These are phyloP conservation scores for Casuarina cunninghamiana DNA, from an alignment of 306 rosid species.

Conservation along the genomic window DNA sequence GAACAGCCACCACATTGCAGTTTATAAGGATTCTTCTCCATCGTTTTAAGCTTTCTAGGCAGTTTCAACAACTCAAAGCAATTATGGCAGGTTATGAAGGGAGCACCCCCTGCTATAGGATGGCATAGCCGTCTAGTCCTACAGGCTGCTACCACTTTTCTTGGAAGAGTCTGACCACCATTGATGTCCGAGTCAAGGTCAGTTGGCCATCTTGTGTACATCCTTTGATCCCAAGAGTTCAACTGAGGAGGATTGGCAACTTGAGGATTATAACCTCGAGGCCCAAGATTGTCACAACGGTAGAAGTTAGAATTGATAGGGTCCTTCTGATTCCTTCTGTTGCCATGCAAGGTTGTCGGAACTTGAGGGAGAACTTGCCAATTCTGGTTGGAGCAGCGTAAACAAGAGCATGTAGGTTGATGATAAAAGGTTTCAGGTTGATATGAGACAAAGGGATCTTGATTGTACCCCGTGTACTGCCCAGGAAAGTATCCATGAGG, in stretches of 20 bases:
- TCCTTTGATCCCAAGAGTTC: slow-evolving; percentile 16
- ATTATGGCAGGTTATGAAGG: slow-evolving; percentile 44
- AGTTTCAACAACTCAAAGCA: slow-evolving; percentile 52
- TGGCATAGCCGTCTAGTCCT: slow-evolving; percentile 16
- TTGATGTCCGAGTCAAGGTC: slow-evolving; percentile 30
- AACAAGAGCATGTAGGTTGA: slow-evolving; percentile 37
- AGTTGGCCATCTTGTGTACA: slow-evolving; percentile 27
- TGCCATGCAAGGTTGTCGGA: slow-evolving; percentile 11
- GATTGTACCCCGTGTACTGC: slow-evolving; percentile 16
- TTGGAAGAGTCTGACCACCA: slow-evolving; percentile 22
- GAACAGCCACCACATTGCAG: slow-evolving; percentile 58
- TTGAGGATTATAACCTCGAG: slow-evolving; percentile 13
- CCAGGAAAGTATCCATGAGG: slow-evolving; percentile 27
- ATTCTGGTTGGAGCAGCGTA: slow-evolving; percentile 33
- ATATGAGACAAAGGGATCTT: slow-evolving; percentile 23
- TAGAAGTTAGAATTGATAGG: slow-evolving; percentile 26
- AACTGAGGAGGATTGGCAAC: slow-evolving; percentile 13
- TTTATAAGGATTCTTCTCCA: slow-evolving; percentile 22
- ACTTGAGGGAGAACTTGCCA: slow-evolving; percentile 22
- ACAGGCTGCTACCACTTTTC: slow-evolving; percentile 17
- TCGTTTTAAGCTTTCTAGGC: slow-evolving; percentile 34
- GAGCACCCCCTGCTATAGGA: slow-evolving; percentile 50
- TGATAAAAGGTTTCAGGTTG: slow-evolving; percentile 29
- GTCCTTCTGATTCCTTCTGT: slow-evolving; percentile 28
- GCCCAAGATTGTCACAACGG: slow-evolving; percentile 16